A percentile compares a stretch with the other conserved stretches of the same genome.
These are phyloP conservation scores for Eucalyptus curtisii DNA, from an alignment of 345 rosid species.

Conservation along the genomic window DNA sequence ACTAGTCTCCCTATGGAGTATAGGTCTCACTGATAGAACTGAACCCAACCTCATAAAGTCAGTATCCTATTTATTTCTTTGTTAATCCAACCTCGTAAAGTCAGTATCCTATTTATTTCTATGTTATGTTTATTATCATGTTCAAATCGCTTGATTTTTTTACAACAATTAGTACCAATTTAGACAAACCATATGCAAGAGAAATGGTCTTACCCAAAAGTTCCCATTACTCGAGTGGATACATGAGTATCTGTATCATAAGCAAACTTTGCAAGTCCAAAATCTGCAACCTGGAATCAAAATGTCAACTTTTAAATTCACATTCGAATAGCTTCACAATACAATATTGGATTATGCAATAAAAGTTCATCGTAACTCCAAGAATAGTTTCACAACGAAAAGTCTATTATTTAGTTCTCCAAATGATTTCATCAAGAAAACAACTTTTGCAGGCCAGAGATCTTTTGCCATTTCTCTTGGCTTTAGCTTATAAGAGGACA, in stretches of 20 bases:
- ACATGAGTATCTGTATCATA: slow-evolving; percentile 72
- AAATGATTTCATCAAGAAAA: neutral
- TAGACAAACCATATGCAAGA: neutral
- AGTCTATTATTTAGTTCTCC: neutral
- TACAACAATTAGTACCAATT: neutral
- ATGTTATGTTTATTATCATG: neutral
- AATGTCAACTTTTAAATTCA: neutral
- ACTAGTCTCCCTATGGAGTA: neutral
- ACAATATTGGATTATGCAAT: neutral
- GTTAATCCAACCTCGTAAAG: neutral
- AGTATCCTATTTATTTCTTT: neutral
- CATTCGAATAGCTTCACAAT: neutral
- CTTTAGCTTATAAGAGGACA: neutral
- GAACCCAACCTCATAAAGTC: neutral
- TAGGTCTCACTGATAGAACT: rapidly evolving
- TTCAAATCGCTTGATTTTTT: neutral
- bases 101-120: neutral
- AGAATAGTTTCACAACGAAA: neutral
- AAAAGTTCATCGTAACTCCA: neutral
- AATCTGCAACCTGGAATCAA: slow-evolving; percentile 63
- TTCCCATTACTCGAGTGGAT: slow-evolving; percentile 89
- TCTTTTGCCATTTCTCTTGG: neutral
- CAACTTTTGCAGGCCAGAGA: neutral
- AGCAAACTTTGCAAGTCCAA: slow-evolving; percentile 73
- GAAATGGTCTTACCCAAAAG: slow-evolving; percentile 53